Evolutionary conservation across 208 protist species (phyloP).

Genomic region (Eutreptiella sp.): DNA sequence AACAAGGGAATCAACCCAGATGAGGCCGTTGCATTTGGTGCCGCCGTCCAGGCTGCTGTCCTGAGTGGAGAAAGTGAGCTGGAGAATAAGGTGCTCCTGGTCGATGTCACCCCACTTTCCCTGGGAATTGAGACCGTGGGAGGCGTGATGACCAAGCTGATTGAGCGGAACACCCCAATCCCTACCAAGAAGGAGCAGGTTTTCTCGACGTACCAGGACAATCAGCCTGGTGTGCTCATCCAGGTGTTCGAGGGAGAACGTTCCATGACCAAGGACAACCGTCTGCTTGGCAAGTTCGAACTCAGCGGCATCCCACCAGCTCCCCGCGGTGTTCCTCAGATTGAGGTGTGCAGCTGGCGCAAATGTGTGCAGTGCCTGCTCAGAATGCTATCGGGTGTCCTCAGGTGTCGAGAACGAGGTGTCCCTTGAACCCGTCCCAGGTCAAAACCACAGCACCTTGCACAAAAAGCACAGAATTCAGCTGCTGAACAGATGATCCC

Average conservation of each 20-base stretch:
- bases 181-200: slow-evolving; percentile 20
- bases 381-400: too few species aligned
- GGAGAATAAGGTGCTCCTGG: slow-evolving; percentile 42
- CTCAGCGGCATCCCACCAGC: slow-evolving; percentile 77
- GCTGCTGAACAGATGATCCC: too few species aligned
- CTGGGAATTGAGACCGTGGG: slow-evolving; percentile 71
- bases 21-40: slow-evolving; percentile 93
- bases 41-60: slow-evolving; percentile 88
- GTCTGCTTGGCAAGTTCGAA: slow-evolving; percentile 95
- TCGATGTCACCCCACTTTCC: slow-evolving; percentile 58
- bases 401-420: too few species aligned
- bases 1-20: slow-evolving; percentile 87
- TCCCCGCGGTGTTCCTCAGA: slow-evolving; percentile 76
- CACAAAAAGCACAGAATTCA: too few species aligned
- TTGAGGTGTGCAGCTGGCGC: slow-evolving; percentile 77
- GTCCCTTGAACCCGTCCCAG: too few species aligned
- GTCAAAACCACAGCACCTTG: too few species aligned
- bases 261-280: slow-evolving; percentile 93
- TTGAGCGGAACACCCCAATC: slow-evolving; percentile 9
- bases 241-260: slow-evolving; percentile 89
- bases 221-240: slow-evolving; percentile 47
- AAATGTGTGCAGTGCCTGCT: too few species aligned
- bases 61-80: slow-evolving; percentile 51
- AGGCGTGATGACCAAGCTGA: slow-evolving; percentile 58
- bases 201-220: slow-evolving; percentile 22